Conservation (phyloP, 2,329 filamentous ascomycete genomes). For the Bipolaris victoriae region DNA sequence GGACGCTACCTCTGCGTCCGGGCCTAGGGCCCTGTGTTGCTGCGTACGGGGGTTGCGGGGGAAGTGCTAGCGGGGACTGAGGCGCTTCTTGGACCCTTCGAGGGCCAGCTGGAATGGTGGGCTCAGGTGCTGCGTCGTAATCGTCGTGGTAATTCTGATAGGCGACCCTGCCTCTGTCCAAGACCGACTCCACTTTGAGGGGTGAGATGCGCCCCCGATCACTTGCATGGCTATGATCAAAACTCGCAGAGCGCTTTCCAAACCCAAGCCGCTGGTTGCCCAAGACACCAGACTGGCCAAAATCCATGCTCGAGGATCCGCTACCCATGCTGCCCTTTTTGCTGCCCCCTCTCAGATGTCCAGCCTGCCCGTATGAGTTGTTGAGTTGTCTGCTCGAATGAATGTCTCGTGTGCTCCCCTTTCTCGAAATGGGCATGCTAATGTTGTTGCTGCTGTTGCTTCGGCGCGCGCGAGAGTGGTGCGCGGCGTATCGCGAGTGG, state of each 20-base stretch:
- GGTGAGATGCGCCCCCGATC: constrained; percentile 28
- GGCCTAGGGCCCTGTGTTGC: constrained; percentile 51
- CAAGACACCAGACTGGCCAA: constrained; percentile 64
- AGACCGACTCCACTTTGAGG: constrained; percentile 51
- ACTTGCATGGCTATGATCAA: constrained; percentile 62
- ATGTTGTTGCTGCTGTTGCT: constrained; percentile 84
- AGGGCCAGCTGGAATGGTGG: constrained; percentile 81
- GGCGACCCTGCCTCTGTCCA: constrained; percentile 53
- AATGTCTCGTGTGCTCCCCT: constrained; percentile 45
- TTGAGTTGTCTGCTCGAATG: constrained; percentile 32
- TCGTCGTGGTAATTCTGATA: constrained; percentile 60
- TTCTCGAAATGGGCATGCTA: constrained; percentile 35
- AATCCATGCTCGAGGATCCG: constrained; percentile 69
- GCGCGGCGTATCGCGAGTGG: constrained; percentile 50
- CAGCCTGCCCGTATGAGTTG: constrained; percentile 33
- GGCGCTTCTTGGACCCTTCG: constrained; percentile 58
- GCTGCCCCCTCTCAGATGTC: constrained; percentile 53
- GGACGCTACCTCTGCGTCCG: constrained; percentile 64
- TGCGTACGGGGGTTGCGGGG: constrained; percentile 46
- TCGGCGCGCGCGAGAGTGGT: constrained; percentile 62
- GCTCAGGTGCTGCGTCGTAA: constrained; percentile 83
- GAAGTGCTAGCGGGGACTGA: constrained; percentile 49
- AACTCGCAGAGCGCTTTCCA: constrained; percentile 72
- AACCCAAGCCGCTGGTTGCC: constrained; percentile 63
- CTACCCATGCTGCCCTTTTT: constrained; percentile 75